Conservation (phyloP, 345 rosid species). For the Salix dunnii region DNA sequence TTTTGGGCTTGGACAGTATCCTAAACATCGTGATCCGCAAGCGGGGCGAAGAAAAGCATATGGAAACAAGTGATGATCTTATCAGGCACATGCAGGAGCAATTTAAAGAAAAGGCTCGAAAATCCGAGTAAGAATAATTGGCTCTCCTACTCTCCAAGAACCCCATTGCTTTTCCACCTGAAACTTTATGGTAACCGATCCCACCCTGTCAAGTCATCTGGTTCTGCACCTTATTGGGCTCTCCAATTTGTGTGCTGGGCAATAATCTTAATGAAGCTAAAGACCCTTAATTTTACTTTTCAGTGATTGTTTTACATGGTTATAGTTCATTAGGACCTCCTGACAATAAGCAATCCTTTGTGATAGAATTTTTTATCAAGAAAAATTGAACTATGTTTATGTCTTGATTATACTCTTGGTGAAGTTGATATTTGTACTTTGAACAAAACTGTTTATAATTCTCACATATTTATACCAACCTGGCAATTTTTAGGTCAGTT, state of each 20-base stretch:
- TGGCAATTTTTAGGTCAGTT: conserved; percentile 78
- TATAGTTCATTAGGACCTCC: neutral
- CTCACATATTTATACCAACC: conserved; percentile 26
- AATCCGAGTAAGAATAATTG: conserved; percentile 80
- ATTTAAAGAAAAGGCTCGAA: conserved; percentile 95
- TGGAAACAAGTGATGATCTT: conserved; percentile 97
- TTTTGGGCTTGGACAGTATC: conserved; percentile 87
- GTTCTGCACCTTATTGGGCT: neutral
- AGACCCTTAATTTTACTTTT: neutral
- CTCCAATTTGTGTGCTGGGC: neutral
- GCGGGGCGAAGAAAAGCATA: conserved; percentile 65
- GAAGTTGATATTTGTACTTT: neutral
- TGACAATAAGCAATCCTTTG: neutral
- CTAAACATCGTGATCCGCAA: conserved; percentile 96
- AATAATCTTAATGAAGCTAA: neutral
- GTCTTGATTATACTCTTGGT: neutral
- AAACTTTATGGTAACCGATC: conserved; percentile 4
- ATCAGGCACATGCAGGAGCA: conserved; percentile 98
- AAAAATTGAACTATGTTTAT: neutral
- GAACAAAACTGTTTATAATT: neutral
- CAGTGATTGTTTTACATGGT: neutral
- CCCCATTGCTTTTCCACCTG: neutral
- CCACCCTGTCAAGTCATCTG: neutral
- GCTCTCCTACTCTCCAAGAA: conserved; percentile 8
- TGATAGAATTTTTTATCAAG: neutral